Evolutionary conservation across 1,284 basidiomycete species (phyloP), one percentile per base, ranked within the genome.

Genomic region (Marasmius sp.): DNA sequence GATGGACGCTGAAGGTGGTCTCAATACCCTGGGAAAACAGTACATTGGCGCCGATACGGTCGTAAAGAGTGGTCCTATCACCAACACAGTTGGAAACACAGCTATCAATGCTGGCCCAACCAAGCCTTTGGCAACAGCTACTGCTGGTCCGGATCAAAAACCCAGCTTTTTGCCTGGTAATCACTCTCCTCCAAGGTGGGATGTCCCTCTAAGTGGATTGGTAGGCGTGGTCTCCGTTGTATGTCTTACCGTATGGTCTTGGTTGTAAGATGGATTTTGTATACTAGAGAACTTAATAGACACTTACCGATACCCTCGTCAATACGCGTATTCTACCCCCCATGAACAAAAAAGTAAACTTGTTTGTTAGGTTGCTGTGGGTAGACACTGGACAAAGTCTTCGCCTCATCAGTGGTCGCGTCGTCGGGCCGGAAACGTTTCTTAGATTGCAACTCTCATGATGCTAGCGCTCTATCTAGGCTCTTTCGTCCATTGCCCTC

Each of bases 401-500:
- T 27, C 27, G 27, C 27, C 5, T 27, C 27, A 5, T 27, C 27
- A 27, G 27, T 5, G 27, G 27, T 27, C 27, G 27, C 27, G 27
- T 27, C 27, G 2, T n/a, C n/a, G n/a, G n/a, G 27, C 27, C 27
- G 27, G 27, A 2, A 5, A 27, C 27, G 27, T 27, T 27, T 27
- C 27, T 27, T 27, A 5, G 5, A 27, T 27, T 27, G 27, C 27
- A 27, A 5, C 27, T 43, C 14, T 12, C 22, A 55, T 37, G 20
- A 57, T 50, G 36, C n/a, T 60, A n/a, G 65, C 70, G 65, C 58
- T 71, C 6, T 60, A 85, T 37, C 69, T 73, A 61, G 88, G 85
- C 9, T 83, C 84, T 7, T 79, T 92, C 51, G 81, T 89, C 1
- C 84, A 88, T 66, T 83, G 83, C 22, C 81, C 81, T 0, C 61